Percentiles rank a stretch among this genome's conserved stretches.
Conservation (phyloP, 202 grass and related monocot genomes). For the Setaria italica region DNA sequence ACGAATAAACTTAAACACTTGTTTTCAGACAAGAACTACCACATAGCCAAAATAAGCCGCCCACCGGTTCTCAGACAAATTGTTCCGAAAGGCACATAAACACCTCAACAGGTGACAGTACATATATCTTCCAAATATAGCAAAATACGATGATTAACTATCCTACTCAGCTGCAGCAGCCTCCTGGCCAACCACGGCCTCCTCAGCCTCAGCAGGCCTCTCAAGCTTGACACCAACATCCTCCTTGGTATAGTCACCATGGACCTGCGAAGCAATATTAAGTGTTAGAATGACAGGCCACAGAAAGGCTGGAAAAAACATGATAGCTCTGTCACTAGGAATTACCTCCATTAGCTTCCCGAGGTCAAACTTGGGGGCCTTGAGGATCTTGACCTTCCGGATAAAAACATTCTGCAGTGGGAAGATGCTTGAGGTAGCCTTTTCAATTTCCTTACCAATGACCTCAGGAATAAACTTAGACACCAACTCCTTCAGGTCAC, state of each 20-base stretch:
- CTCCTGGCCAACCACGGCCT: conserved; percentile 50
- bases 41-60: neutral
- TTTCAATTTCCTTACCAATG: conserved; percentile 95
- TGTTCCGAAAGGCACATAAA: conserved; percentile 28
- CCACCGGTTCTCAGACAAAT: neutral
- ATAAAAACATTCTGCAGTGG: conserved; percentile 86
- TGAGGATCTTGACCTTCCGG: conserved; percentile 95
- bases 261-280: conserved; percentile 56
- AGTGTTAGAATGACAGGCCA: neutral
- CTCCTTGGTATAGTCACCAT: conserved; percentile 87
- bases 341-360: conserved; percentile 98
- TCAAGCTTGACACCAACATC: conserved; percentile 84
- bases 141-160: neutral
- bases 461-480: conserved; percentile 92
- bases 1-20: neutral
- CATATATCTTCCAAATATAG: conserved; percentile 32
- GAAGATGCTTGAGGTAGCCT: conserved; percentile 81
- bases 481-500: conserved; percentile 89
- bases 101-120: conserved; percentile 16
- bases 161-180: conserved; percentile 51
- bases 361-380: conserved; percentile 90
- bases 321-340: neutral
- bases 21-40: neutral
- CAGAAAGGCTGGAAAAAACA: neutral
- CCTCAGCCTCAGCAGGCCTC: conserved; percentile 74